Evolutionary conservation across 2,329 filamentous ascomycete species (phyloP), one percentile per base, ranked within the genome.

Genomic region (Pyrenochaeta sp.): DNA sequence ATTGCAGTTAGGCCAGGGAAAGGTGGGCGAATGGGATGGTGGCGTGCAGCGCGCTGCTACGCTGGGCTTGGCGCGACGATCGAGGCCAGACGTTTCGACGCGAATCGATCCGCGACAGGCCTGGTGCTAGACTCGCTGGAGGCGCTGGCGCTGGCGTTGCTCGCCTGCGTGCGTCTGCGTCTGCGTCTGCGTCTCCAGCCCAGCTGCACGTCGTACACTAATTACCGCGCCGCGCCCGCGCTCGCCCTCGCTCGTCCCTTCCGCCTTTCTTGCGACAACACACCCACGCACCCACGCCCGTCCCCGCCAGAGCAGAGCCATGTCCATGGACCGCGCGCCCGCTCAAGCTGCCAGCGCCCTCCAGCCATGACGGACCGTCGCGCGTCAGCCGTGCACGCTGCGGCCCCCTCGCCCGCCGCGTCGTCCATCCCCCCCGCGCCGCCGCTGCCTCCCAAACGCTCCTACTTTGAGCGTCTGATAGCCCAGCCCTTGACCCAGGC

Each of bases 401-500:
- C 37, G 44, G 27, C 17, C 22, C 23, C 27, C 50, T 50, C 31
- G 24, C 21, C n/a, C 8, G 11, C 35, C 11, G 24, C 26, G 27
- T 24, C 34, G 26, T 35, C 50, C 35, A 63, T 65, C 52, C 67
- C 64, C 35, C 59, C 65, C 29, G 59, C 69, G 35, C 69, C 69
- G 17, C 68, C 68, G 37, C 63, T 66, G 36, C 68, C 69, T 32
- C 68, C 65, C 52, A 53, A 50, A 48, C 59, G 59, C 45, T 71
- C 68, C 34, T 73, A 72, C 56, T 71, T 74, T 60, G 77, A 79
- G 54, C 74, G 79, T 55, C 76, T 82, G 52, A 77, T 82, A 44
- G 77, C 78, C 35, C 79, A 81, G 61, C 77, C 78, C 14, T 79
- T 81, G 63, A 61, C 65, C n/a, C n/a, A n/a, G n/a, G n/a, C n/a